Evolutionary conservation across 768 basidiomycete genomes (phyloP), one percentile per base, ranked within the genome.

Genomic region (Mycena metata): DNA sequence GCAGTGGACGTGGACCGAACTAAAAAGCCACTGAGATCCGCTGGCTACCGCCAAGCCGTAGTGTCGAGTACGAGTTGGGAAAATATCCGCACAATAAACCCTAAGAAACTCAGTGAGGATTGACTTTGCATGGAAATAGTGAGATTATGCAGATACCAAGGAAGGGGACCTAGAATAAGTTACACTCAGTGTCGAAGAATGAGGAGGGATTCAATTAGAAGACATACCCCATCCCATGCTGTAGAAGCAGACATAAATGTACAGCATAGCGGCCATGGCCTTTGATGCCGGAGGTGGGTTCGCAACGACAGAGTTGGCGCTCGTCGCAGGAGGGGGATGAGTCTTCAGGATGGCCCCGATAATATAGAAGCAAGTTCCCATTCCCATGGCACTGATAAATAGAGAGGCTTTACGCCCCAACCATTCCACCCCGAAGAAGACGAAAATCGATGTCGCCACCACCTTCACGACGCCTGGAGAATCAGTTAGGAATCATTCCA

Each of bases 161-260:
- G 81, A 26, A 85, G 73, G 15, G 84, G 84, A 26, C 83, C 82
- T 84, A 61, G 21, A 35, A 36, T 4, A 51, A n/a, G n/a, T 11
- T 55, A 36, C 41, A 43, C 26, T 30, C 30, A 30, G 30, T 30
- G 30, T 30, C 30, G 30, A 6, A 55, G 47, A 23, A 50, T 1
- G 9, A 21, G 19, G 1, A 33, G 13, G 41, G 13, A 30, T 30
- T 30, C 6, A 30, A 30, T 30, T 30, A 15, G 39, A 45, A 35
- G 16, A 72, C 80, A 67, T 59, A 81, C 93, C 94, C 90, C 92
- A 94, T 43, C 92, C 93, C 88, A 95, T 91, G 5, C 90, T 92
- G 78, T 95, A 96, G 79, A 95, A 95, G 76, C 90, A 91, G 47
- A 95, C 93, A 73, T 93, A 96, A 60, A 96, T 87, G 76, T 96